These are phyloP conservation scores for Calonectria leucothoes DNA, from an alignment of 2,329 filamentous ascomycete genomes.

Conservation along the genomic window DNA sequence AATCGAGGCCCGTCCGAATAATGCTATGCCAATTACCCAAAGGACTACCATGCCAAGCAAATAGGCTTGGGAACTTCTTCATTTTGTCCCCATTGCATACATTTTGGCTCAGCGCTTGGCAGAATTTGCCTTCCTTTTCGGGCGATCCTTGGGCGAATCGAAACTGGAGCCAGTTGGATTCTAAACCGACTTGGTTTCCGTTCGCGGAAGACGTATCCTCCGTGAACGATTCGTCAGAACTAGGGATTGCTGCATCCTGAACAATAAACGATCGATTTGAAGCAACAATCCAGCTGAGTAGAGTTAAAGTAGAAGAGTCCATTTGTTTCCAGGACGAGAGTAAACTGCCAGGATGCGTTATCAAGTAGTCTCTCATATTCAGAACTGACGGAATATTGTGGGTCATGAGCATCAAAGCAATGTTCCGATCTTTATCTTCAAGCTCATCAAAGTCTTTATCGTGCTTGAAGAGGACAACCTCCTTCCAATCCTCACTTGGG, in stretches of 20 bases:
- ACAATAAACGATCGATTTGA: conserved; percentile 91
- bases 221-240: background rate
- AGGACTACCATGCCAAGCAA: conserved; percentile 87
- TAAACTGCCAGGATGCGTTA: conserved; percentile 48
- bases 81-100: conserved; percentile 46
- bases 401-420: conserved; percentile 58
- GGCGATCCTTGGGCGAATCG: conserved; percentile 89
- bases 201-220: background rate
- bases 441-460: conserved; percentile 40
- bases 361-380: conserved; percentile 65
- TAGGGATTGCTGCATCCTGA: conserved; percentile 67
- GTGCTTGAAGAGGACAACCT: conserved; percentile 39
- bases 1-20: conserved; percentile 84
- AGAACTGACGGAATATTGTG: conserved; percentile 70
- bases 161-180: conserved; percentile 78
- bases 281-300: conserved; percentile 89
- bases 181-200: conserved; percentile 69
- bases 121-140: conserved; percentile 84
- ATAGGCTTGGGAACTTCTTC: conserved; percentile 73
- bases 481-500: conserved; percentile 21
- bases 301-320: conserved; percentile 71
- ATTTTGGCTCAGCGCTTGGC: conserved; percentile 64
- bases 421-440: background rate
- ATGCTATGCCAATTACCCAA: conserved; percentile 91
- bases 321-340: conserved; percentile 65